phyloP scores from a whole-genome alignment of 176 grass and related monocot species.

The Chloris gayana region DNA sequence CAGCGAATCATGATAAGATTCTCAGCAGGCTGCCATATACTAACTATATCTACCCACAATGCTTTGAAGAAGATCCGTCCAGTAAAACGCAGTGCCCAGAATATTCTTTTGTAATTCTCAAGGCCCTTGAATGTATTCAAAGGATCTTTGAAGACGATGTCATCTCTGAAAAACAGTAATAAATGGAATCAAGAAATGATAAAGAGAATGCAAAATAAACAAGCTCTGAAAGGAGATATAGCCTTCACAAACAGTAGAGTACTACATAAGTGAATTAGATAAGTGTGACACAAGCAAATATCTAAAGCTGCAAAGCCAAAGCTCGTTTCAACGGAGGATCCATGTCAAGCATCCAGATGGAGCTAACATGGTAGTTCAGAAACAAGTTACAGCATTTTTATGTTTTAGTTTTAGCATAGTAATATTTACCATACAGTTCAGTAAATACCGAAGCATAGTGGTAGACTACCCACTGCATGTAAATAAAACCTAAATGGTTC shows the following conservation, averaged over 20 bases:
- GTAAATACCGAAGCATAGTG: not conserved
- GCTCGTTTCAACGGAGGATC: too few relatives aligned
- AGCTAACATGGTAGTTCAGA: not conserved
- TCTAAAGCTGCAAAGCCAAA: not conserved
- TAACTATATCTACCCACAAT: constrained; percentile 83
- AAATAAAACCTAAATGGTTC: constrained; percentile 1
- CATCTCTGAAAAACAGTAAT: constrained; percentile 69
- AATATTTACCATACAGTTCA: constrained; percentile 7
- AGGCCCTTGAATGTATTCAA: constrained; percentile 80
- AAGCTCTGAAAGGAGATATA: constrained; percentile 24
- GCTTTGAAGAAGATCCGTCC: constrained; percentile 82
- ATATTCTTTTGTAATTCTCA: constrained; percentile 86
- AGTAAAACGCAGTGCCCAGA: constrained; percentile 71
- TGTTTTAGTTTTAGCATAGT: constrained; percentile 10
- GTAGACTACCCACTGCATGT: not conserved
- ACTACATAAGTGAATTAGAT: not conserved
- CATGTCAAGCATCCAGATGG: not conserved
- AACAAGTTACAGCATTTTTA: not conserved
- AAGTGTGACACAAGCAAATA: not conserved
- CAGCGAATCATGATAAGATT: constrained; percentile 95
- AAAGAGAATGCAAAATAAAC: not conserved
- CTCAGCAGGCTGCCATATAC: constrained; percentile 94
- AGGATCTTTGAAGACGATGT: constrained; percentile 93
- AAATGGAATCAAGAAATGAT: constrained; percentile 30
- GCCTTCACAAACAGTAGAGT: not conserved